Base-by-base conservation (phyloP, 805 yeast genomes). In the Candida pini region DNA sequence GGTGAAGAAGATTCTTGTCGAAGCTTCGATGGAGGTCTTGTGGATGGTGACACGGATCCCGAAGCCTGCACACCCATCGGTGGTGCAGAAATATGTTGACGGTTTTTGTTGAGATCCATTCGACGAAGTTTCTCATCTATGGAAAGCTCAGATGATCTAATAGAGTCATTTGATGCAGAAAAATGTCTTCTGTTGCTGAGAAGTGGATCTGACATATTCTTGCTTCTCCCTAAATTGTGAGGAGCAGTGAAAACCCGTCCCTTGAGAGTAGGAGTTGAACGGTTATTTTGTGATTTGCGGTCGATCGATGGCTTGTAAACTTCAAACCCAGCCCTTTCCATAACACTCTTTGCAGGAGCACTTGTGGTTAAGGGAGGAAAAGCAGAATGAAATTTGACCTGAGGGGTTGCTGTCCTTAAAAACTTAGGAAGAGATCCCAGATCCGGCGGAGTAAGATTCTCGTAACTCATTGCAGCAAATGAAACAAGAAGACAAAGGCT, bases 241-340 rank as follows among this genome's bases (percentile, higher is more conserved):
- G 55, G 52, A 9, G 51, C 46, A 1, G 55, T 47, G 36, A 47
- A 45, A 31, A 45, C 48, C 23, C 53, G 38, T 4, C 31, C 28
- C n/a, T 32, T 31, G 28, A 39, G n/a, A 17, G 31, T 36, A 6
- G 44, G 47, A 2, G 45, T 41, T 10, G 44, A 39, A 18, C 28
- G 34, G 28, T 36, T 37, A 18, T 19, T 18, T 8, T n/a, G 15
- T 14, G 34, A 34, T 9, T 25, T 34, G 19, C 36, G 38, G 9
- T 28, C 38, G 20, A 43, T 49, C 3, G 63, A 61, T 2, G 62
- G 62, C 33, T 53, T 66, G 39, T 64, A 65, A 9, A 72, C 73
- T 17, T 83, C 92, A 48, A 84, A 84, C 0, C 95, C 95, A 0
- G 92, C 92, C 45, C 92, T 61, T 53, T 84, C 92, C 56, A 81